These are phyloP conservation scores for Colletotrichum sp. DNA, from an alignment of 2,329 filamentous ascomycete genomes.

Conservation along the genomic window DNA sequence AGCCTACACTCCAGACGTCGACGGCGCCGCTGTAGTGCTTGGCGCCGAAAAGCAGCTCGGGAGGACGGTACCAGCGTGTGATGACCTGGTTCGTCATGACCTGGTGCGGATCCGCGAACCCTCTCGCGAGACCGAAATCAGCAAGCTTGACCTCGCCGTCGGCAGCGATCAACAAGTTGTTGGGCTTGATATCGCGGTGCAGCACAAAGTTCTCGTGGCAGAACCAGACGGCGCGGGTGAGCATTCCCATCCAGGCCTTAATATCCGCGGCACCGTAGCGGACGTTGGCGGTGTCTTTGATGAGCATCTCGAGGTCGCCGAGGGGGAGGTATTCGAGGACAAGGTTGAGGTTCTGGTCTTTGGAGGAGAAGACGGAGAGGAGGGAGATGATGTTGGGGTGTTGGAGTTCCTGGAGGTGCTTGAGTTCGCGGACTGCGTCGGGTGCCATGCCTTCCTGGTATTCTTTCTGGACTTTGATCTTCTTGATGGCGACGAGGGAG, in stretches of 20 bases:
- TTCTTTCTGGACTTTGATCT: conserved; percentile 86
- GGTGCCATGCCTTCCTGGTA: conserved; percentile 91
- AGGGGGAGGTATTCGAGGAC: conserved; percentile 92
- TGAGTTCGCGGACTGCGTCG: conserved; percentile 94
- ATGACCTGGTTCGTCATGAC: conserved; percentile 95
- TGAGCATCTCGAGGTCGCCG: conserved; percentile 95
- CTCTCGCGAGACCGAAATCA: conserved; percentile 93
- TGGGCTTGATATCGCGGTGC: conserved; percentile 98
- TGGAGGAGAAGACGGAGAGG: conserved; percentile 91
- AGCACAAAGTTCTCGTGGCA: conserved; percentile 94
- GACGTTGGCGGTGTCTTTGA: conserved; percentile 79
- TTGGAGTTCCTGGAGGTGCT: conserved; percentile 89
- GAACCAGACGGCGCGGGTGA: conserved; percentile 91
- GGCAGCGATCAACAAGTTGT: conserved; percentile 93
- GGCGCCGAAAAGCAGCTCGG: conserved; percentile 90
- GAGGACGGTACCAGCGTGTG: conserved; percentile 95
- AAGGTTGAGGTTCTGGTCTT: conserved; percentile 94
- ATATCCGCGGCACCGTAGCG: conserved; percentile 88
- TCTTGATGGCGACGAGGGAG: conserved; percentile 87
- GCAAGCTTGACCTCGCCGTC: conserved; percentile 94
- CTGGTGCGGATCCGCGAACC: conserved; percentile 85
- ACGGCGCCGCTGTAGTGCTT: conserved; percentile 89
- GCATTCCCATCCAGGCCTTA: conserved; percentile 98
- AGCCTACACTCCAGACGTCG: conserved; percentile 92
- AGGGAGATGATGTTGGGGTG: conserved; percentile 97